Conservation (phyloP, 1,284 basidiomycete genomes). For the Xerocomus minutiporus region DNA sequence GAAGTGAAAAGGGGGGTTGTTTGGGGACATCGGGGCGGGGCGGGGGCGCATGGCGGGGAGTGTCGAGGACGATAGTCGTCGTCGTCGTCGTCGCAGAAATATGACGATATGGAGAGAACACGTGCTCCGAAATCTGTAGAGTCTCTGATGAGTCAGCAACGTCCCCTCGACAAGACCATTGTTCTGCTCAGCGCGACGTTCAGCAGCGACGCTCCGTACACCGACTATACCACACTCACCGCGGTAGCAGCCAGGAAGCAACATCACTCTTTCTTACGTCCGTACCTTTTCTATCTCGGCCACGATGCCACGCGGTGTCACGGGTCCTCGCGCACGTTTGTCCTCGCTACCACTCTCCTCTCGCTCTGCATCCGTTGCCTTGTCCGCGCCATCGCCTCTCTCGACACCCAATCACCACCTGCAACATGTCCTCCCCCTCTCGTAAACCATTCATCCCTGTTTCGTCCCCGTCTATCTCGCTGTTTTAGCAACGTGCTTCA, state of each 20-base stretch:
- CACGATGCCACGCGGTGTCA: constrained; percentile 29
- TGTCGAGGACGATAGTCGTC: constrained; percentile 4
- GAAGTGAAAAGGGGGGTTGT: not conserved
- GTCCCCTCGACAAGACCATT: not conserved
- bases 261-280: constrained; percentile 8
- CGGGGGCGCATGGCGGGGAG: constrained; percentile 2
- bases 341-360: constrained; percentile 16
- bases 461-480: constrained; percentile 6
- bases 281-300: constrained; percentile 25
- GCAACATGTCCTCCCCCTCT: constrained; percentile 19
- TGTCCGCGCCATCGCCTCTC: constrained; percentile 10
- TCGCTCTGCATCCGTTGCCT: constrained; percentile 10
- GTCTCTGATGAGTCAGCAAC: constrained; percentile 27
- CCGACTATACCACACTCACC: constrained; percentile 16
- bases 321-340: constrained; percentile 36
- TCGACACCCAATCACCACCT: constrained; percentile 22
- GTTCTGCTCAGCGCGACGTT: constrained; percentile 8
- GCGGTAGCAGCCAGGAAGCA: constrained; percentile 11
- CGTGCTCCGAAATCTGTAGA: constrained; percentile 23
- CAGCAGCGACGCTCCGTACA: constrained; percentile 5
- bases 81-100: constrained; percentile 7
- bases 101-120: constrained; percentile 30
- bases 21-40: not conserved
- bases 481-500: constrained; percentile 21
- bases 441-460: constrained; percentile 16